A percentile compares a stretch with the other conserved stretches of the same genome.
Evolutionary conservation across 2,329 filamentous ascomycete genomes (phyloP).

Genomic region (Elsinoe batatas): DNA sequence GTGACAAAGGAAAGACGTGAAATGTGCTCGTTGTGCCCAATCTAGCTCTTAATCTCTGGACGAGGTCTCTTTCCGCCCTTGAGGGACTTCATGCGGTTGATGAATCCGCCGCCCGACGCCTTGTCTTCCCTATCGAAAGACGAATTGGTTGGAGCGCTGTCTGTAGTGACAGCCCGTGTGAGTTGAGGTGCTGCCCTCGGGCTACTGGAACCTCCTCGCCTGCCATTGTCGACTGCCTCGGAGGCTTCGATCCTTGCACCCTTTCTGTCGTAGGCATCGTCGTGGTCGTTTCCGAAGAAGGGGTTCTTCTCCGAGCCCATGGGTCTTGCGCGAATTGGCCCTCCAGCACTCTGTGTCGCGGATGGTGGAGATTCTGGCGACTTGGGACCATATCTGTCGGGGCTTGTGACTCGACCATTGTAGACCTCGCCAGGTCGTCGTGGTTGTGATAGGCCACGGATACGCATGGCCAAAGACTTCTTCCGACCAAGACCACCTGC

Average conservation of each 20-base stretch:
- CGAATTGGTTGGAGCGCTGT: slow-evolving; percentile 18
- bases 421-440: slow-evolving; percentile 44
- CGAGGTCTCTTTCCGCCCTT: slow-evolving; percentile 54
- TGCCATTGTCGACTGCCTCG: slow-evolving; percentile 25
- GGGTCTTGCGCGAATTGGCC: slow-evolving; percentile 28
- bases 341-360: slow-evolving; percentile 31
- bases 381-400: slow-evolving; percentile 38
- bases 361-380: slow-evolving; percentile 17
- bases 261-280: slow-evolving; percentile 56
- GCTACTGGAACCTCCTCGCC: slow-evolving; percentile 43
- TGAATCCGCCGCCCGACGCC: slow-evolving; percentile 50
- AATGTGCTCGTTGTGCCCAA: not conserved
- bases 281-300: slow-evolving; percentile 69
- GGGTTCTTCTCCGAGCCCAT: slow-evolving; percentile 51
- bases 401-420: slow-evolving; percentile 30
- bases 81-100: slow-evolving; percentile 73
- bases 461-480: slow-evolving; percentile 87
- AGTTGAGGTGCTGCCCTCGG: slow-evolving; percentile 45
- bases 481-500: slow-evolving; percentile 65
- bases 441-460: slow-evolving; percentile 72
- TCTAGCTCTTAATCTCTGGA: slow-evolving; percentile 22
- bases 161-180: slow-evolving; percentile 53
- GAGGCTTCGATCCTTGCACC: slow-evolving; percentile 46
- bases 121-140: slow-evolving; percentile 28
- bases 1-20: slow-evolving; percentile 1